Conservation (phyloP, 1,284 basidiomycete species). For the Tilletia indica region DNA sequence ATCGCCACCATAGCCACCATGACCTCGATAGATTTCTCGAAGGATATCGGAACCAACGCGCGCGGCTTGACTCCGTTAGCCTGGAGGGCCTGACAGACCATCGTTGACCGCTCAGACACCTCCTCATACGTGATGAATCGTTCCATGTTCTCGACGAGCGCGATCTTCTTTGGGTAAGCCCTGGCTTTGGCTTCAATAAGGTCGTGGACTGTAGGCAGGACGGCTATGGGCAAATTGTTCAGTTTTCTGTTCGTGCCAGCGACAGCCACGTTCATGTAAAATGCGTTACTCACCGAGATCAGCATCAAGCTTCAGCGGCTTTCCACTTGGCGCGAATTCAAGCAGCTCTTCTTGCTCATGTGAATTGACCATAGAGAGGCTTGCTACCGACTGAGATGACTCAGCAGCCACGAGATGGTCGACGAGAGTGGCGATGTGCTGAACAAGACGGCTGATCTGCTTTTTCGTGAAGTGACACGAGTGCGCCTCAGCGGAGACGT, state of each 20-base stretch:
- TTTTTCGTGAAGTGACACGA: neutral
- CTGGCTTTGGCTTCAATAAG: neutral
- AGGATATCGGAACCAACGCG: neutral
- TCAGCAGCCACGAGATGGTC: neutral
- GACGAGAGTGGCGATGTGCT: neutral
- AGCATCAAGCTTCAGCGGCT: neutral
- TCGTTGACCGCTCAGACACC: neutral
- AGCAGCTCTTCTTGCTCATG: neutral
- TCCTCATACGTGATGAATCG: slow-evolving; percentile 16
- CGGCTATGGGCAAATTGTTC: too few species aligned
- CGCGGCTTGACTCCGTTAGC: neutral
- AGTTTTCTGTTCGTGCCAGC: neutral
- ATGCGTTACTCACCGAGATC: neutral
- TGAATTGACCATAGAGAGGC: neutral
- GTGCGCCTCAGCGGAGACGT: neutral
- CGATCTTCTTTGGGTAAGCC: slow-evolving; percentile 1
- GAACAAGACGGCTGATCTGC: neutral
- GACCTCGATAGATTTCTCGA: slow-evolving; percentile 4
- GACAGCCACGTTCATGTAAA: neutral
- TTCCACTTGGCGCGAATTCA: neutral
- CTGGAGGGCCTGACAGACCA: neutral
- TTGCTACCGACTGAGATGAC: neutral
- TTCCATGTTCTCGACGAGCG: slow-evolving; percentile 10
- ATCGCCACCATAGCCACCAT: slow-evolving; percentile 12
- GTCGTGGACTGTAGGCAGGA: neutral